These are phyloP conservation scores for Chlamydomonas schloesseri DNA, from an alignment of 139 green algal genomes.

Conservation along the genomic window DNA sequence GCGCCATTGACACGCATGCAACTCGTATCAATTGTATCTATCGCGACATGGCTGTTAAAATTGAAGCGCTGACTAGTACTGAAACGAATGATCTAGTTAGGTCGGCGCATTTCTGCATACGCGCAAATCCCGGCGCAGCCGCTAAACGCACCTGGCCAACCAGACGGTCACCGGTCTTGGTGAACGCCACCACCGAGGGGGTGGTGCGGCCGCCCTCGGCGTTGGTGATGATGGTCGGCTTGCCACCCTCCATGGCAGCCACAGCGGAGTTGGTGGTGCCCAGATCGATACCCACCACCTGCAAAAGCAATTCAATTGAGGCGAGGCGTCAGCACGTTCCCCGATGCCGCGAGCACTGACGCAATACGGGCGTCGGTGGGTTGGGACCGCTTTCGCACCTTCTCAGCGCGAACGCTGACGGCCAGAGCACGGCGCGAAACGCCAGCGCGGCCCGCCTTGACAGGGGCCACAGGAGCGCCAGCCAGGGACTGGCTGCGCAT, in stretches of 20 bases:
- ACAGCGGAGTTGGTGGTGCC: constrained; percentile 96
- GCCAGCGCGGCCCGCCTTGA: not conserved
- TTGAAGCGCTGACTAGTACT: not conserved
- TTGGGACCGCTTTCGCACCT: not conserved
- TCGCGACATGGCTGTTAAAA: too few species aligned
- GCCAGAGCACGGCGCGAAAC: not conserved
- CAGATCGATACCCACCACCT: constrained; percentile 92
- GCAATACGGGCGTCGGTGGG: not conserved
- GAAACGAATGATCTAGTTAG: not conserved
- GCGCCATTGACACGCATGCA: too few species aligned
- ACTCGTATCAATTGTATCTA: too few species aligned
- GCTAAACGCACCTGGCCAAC: constrained; percentile 89
- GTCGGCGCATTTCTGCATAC: not conserved
- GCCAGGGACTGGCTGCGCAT: not conserved
- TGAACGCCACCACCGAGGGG: constrained; percentile 97
- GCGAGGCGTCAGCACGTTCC: not conserved
- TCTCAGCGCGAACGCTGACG: constrained; percentile 31
- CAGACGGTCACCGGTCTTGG: constrained; percentile 93
- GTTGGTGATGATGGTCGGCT: constrained; percentile 98
- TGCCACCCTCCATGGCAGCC: constrained; percentile 93
- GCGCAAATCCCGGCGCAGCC: not conserved
- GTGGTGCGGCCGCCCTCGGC: constrained; percentile 97
- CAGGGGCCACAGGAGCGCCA: not conserved
- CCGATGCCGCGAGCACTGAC: not conserved
- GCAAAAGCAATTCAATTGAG: not conserved